Conservation (phyloP, 192 early-diverging fungal genomes). For the Backusella westeae region DNA sequence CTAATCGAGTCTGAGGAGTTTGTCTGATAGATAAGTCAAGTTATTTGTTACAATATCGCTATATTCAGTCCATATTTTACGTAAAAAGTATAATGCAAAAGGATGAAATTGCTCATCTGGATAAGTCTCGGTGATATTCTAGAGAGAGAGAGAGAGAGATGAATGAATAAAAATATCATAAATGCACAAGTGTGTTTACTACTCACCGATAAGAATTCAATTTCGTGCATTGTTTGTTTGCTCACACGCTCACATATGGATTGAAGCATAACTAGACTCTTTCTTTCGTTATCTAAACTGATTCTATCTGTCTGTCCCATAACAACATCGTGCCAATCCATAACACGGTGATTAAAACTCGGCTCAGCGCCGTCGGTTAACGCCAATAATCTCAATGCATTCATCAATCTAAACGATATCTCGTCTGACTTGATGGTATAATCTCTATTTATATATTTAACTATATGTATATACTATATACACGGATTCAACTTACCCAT, state of each 20-base stretch:
- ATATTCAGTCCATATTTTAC: conserved; percentile 20
- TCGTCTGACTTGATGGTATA: conserved; percentile 48
- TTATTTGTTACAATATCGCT: conserved; percentile 3
- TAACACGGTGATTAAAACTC: conserved; percentile 24
- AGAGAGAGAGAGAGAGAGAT: not conserved
- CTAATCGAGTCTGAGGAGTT: not conserved
- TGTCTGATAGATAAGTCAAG: conserved; percentile 9
- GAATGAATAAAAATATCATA: not conserved
- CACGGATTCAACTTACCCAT: conserved; percentile 32
- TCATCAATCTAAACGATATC: conserved; percentile 48
- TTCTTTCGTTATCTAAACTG: conserved; percentile 39
- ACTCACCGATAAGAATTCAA: conserved; percentile 28
- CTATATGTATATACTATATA: not conserved
- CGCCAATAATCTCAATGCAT: conserved; percentile 43
- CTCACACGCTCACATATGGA: conserved; percentile 32
- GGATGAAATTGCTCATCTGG: conserved; percentile 4
- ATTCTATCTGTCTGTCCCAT: conserved; percentile 45
- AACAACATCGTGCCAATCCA: conserved; percentile 47
- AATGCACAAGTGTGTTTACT: too few relatives aligned
- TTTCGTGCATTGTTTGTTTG: not conserved
- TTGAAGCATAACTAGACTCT: conserved; percentile 31
- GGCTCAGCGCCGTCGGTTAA: conserved; percentile 24
- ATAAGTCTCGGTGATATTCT: not conserved
- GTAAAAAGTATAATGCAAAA: conserved; percentile 20
- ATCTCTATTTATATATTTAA: conserved; percentile 29